These are phyloP conservation scores for Neofusicoccum kwambonambiense DNA, from an alignment of 2,329 filamentous ascomycete genomes.

Conservation along the genomic window DNA sequence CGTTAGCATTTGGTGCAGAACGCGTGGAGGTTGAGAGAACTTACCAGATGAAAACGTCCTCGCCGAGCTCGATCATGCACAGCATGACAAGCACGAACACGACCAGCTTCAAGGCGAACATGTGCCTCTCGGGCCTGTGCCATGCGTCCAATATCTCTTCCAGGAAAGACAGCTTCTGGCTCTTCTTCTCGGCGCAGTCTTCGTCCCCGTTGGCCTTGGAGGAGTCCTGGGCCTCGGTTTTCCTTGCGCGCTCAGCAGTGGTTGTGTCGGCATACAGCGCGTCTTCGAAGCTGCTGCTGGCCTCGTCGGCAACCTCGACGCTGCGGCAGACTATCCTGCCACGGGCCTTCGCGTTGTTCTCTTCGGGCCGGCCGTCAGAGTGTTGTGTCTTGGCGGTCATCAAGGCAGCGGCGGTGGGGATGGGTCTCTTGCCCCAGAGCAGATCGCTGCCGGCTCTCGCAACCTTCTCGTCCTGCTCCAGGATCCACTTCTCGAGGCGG, in stretches of 20 bases:
- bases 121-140: constrained; percentile 2
- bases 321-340: constrained; percentile 15
- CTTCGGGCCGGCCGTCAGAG: not conserved
- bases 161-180: constrained; percentile 6
- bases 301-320: constrained; percentile 12
- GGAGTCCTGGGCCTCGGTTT: not conserved
- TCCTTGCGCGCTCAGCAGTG: not conserved
- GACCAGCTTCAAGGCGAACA: constrained; percentile 10
- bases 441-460: not conserved
- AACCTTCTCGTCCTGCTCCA: constrained; percentile 5
- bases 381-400: not conserved
- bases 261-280: constrained; percentile 5
- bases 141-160: constrained; percentile 7
- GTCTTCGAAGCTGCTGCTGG: constrained; percentile 4
- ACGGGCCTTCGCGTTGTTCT: not conserved
- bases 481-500: constrained; percentile 5
- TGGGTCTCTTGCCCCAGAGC: constrained; percentile 13
- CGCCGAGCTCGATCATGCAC: constrained; percentile 16
- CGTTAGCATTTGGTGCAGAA: not conserved
- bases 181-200: not conserved
- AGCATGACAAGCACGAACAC: constrained; percentile 14
- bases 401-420: constrained; percentile 8
- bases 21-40: not conserved
- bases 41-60: constrained; percentile 5
- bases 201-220: not conserved